A percentile compares a stretch with the other conserved stretches of the same genome.
phyloP scores from a whole-genome alignment of 768 basidiomycete genomes.

The Terana coerulea region DNA sequence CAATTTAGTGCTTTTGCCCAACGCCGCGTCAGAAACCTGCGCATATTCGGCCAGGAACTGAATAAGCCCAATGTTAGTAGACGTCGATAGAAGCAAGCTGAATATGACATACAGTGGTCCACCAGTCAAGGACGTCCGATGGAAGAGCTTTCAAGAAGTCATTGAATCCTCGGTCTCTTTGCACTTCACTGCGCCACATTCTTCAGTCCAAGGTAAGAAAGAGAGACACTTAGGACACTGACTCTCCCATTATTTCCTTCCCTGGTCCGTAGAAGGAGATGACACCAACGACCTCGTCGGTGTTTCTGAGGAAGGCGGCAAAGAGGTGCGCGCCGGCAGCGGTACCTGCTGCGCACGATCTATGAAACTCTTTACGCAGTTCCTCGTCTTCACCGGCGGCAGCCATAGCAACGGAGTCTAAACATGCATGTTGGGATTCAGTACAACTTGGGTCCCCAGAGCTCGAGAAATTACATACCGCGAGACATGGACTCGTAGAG shows the following conservation, averaged over 20 bases:
- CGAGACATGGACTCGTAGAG: not conserved
- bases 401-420: not conserved
- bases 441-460: not conserved
- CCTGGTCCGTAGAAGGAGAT: not conserved
- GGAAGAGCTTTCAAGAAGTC: not conserved
- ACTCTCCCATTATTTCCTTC: not conserved
- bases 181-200: not conserved
- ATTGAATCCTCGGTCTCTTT: not conserved
- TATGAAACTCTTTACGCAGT: not conserved
- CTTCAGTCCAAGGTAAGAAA: not conserved
- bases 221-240: not conserved
- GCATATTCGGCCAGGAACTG: slow-evolving; percentile 3
- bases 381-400: not conserved
- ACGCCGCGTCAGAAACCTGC: not conserved
- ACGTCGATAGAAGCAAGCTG: not conserved
- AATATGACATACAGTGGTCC: not conserved
- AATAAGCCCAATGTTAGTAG: not conserved
- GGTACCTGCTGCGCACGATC: not conserved
- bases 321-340: not conserved
- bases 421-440: not conserved
- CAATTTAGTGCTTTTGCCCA: not conserved
- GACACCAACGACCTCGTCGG: not conserved
- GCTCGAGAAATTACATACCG: no score
- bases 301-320: not conserved
- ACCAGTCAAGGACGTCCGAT: not conserved